A percentile compares a stretch with the other conserved stretches of the same genome.
phyloP scores from a whole-genome alignment of 768 basidiomycete genomes.

The Cytidiella melzeri region DNA sequence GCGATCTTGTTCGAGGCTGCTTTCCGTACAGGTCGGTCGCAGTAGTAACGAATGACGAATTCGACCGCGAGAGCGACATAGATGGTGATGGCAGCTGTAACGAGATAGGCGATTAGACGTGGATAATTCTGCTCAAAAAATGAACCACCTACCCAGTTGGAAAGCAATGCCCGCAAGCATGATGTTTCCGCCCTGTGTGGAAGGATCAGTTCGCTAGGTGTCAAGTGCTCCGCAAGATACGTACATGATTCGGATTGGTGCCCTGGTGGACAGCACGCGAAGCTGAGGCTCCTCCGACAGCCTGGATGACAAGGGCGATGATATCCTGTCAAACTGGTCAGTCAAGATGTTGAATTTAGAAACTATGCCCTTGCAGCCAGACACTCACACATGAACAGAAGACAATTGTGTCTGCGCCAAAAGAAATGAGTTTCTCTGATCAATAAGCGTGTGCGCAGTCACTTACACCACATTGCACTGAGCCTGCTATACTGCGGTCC shows the following conservation, averaged over 20 bases:
- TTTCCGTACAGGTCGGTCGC: constrained; percentile 30
- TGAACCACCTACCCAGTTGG: constrained; percentile 20
- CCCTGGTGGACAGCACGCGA: constrained; percentile 15
- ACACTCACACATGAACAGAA: constrained; percentile 32
- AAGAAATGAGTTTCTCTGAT: neutral
- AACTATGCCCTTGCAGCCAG: neutral
- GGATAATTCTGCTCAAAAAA: too few species aligned
- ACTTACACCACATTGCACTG: constrained; percentile 35
- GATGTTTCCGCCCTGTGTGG: constrained; percentile 17
- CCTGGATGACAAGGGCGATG: constrained; percentile 56
- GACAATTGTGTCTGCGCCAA: constrained; percentile 33
- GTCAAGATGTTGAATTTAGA: too few species aligned
- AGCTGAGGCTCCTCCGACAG: constrained; percentile 57
- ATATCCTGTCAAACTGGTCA: constrained; percentile 33
- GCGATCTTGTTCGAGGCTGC: neutral
- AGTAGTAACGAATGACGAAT: constrained; percentile 36
- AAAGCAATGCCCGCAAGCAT: constrained; percentile 48
- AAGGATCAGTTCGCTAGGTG: neutral
- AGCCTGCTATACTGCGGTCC: constrained; percentile 42
- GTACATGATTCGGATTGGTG: constrained; percentile 9
- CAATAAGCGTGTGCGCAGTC: constrained; percentile 1
- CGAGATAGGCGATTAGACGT: neutral
- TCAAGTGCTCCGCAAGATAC: too few species aligned
- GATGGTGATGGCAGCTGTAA: constrained; percentile 31
- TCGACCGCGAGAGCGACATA: constrained; percentile 40